Evolutionary conservation across 345 rosid species (phyloP).

Genomic region (Bruguiera sexangula): DNA sequence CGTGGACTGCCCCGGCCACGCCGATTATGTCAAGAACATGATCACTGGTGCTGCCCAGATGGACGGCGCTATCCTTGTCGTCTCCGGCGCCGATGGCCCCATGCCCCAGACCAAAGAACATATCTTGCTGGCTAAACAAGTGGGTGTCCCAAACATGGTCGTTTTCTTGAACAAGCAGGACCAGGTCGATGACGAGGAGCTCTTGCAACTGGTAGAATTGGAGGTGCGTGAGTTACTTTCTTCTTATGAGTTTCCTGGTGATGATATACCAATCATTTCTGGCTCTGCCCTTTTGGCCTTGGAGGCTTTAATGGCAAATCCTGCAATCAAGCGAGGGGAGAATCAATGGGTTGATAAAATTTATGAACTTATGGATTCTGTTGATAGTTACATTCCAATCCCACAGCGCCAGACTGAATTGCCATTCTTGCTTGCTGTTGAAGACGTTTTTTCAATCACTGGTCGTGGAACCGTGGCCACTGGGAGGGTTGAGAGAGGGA

Average conservation of each 20-base stretch:
- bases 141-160: constrained; percentile 88
- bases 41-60: constrained; percentile 87
- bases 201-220: constrained; percentile 80
- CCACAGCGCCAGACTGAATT: constrained; percentile 80
- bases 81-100: constrained; percentile 83
- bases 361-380: constrained; percentile 85
- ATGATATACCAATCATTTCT: constrained; percentile 75
- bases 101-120: constrained; percentile 97
- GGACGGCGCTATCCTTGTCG: constrained; percentile 91
- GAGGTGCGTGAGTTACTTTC: constrained; percentile 93
- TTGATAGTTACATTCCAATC: constrained; percentile 77
- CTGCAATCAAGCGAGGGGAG: constrained; percentile 65
- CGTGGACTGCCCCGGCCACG: constrained; percentile 91
- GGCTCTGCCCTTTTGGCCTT: constrained; percentile 85
- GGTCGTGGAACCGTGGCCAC: constrained; percentile 94
- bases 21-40: constrained; percentile 90
- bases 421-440: constrained; percentile 82
- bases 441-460: constrained; percentile 86
- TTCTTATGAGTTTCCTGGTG: constrained; percentile 79
- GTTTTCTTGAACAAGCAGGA: constrained; percentile 89
- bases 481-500: constrained; percentile 89
- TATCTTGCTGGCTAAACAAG: constrained; percentile 78
- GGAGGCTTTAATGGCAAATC: constrained; percentile 70
- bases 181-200: constrained; percentile 88
- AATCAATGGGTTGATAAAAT: constrained; percentile 89